Base-by-base conservation (phyloP, 2,329 filamentous ascomycete genomes). In the Nectriaceae sp. region DNA sequence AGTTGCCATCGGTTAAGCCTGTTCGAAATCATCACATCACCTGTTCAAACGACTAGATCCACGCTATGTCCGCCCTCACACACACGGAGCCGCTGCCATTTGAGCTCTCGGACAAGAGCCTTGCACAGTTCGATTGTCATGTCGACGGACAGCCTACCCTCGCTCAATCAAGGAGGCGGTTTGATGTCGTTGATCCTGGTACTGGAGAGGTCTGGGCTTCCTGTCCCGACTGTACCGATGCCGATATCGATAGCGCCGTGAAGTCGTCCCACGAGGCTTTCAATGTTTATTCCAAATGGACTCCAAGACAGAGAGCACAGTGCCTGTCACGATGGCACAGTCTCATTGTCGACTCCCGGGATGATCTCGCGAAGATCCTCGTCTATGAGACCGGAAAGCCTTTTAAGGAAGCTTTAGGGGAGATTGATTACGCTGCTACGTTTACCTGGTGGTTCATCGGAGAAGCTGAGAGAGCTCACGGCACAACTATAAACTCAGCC, bases 401-500 rank as follows among this genome's bases (percentile, higher is more conserved):
- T 2, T 65, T 82, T 0, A 62, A 70, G 11, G 80, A 84, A 57
- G 74, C 81, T 0, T 65, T 71, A 4, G 78, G 71, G 4, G 81
- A 84, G 56, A 65, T 84, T 35, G 78, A 82, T 59, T 83, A 83
- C 51, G 77, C 76, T 2, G 60, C 72, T 0, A 69, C 72, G 1
- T 82, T 83, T 57, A 71, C 74, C 2, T 77, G 77, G 68, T 84
- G 80, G 80, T 84, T 84, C 52, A 69, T 76, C 0, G 74, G 75
- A 11, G 76, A 79, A 54, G 75, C 76, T 66, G 42, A 60, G 13
- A 37, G 57, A 0, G 53, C 55, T 1, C 59, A 75, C 21, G 85
- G 61, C 73, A 88, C 88, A 15, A 77, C 77, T 0, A 76, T 86
- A 4, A 78, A 82, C 39, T 74, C 76, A 1, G 77, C 84, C 1